Evolutionary conservation across 2,329 filamentous ascomycete genomes (phyloP).

Genomic region (Talaromyces pinophilus): DNA sequence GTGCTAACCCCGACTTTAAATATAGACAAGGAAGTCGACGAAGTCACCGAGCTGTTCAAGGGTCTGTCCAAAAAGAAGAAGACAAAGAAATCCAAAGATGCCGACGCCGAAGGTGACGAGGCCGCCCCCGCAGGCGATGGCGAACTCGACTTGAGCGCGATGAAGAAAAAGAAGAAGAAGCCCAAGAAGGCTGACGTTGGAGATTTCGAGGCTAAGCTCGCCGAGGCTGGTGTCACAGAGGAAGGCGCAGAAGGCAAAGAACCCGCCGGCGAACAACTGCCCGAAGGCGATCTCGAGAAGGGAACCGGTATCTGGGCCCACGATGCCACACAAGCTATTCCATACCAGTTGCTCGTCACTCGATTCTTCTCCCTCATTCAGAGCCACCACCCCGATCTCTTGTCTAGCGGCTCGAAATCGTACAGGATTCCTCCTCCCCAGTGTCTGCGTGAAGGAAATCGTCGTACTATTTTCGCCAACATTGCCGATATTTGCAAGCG

Average conservation of each 20-base stretch:
- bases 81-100: slow-evolving; percentile 57
- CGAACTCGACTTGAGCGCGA: slow-evolving; percentile 65
- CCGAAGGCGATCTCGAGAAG: slow-evolving; percentile 75
- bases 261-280: slow-evolving; percentile 56
- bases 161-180: slow-evolving; percentile 89
- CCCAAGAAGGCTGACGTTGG: slow-evolving; percentile 59
- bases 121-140: slow-evolving; percentile 53
- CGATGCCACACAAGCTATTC: slow-evolving; percentile 73
- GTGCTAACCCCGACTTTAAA: slow-evolving; percentile 20
- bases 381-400: slow-evolving; percentile 95
- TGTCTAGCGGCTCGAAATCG: slow-evolving; percentile 82
- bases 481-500: slow-evolving; percentile 98
- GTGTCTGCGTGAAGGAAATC: slow-evolving; percentile 99
- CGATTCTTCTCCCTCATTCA: slow-evolving; percentile 95
- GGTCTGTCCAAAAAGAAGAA: slow-evolving; percentile 75
- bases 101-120: slow-evolving; percentile 52
- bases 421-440: slow-evolving; percentile 99
- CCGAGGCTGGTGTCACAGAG: slow-evolving; percentile 60
- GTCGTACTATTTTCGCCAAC: slow-evolving; percentile 99
- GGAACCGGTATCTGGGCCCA: slow-evolving; percentile 91
- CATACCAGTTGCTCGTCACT: slow-evolving; percentile 79
- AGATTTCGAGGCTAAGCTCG: slow-evolving; percentile 69
- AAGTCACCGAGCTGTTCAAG: slow-evolving; percentile 68
- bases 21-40: slow-evolving; percentile 61
- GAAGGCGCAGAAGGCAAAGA: slow-evolving; percentile 60